A percentile compares a stretch with the other conserved stretches of the same genome.
phyloP scores from a whole-genome alignment of 2,329 filamentous ascomycete genomes.

The Beauveria sp. region DNA sequence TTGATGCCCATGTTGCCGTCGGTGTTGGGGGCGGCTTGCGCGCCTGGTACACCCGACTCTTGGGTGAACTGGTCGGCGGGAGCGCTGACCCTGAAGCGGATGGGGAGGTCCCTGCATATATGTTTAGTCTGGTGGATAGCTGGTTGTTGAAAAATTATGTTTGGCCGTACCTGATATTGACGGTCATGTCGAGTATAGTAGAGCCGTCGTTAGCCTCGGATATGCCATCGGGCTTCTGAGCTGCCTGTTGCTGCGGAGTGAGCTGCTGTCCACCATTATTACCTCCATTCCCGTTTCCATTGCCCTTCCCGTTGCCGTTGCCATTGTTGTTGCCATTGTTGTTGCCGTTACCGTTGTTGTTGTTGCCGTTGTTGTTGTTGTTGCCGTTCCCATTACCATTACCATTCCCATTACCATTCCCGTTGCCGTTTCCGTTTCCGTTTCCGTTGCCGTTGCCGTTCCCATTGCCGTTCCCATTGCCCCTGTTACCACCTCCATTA shows the following conservation, averaged over 20 bases:
- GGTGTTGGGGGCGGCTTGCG: conserved; percentile 20
- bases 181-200: conserved; percentile 47
- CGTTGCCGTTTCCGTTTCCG: not conserved
- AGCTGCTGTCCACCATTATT: not conserved
- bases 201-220: conserved; percentile 44
- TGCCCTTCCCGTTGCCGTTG: not conserved
- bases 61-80: conserved; percentile 46
- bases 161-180: conserved; percentile 41
- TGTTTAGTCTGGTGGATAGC: not conserved
- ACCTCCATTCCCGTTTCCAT: not conserved
- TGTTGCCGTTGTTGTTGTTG: not conserved
- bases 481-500: not conserved
- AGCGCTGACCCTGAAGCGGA: conserved; percentile 49
- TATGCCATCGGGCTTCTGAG: conserved; percentile 15
- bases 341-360: not conserved
- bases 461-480: not conserved
- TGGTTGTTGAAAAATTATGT: conserved; percentile 11
- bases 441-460: not conserved
- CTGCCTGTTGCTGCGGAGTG: not conserved
- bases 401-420: not conserved
- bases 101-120: conserved; percentile 35
- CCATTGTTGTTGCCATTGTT: not conserved
- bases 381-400: not conserved
- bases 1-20: conserved; percentile 41
- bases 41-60: conserved; percentile 41